phyloP scores from a whole-genome alignment of 2,329 filamentous ascomycete genomes.

The Lecanicillium sp. region DNA sequence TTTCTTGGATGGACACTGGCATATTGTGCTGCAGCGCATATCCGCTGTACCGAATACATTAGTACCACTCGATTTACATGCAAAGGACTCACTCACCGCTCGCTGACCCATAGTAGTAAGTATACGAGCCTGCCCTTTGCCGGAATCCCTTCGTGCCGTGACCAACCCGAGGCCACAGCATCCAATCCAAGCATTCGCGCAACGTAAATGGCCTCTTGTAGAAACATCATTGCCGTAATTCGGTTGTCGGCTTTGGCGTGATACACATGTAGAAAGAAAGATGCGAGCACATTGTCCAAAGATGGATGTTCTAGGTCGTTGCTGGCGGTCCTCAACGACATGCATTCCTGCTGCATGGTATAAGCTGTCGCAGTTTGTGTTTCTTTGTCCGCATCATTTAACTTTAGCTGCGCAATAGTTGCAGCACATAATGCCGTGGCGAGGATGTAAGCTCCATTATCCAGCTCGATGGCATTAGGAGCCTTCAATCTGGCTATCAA shows the following conservation, averaged over 20 bases:
- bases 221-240: background rate
- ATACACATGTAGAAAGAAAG: background rate
- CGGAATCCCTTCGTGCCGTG: background rate
- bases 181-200: background rate
- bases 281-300: background rate
- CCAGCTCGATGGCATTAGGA: background rate
- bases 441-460: background rate
- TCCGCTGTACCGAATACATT: background rate
- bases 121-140: background rate
- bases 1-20: background rate
- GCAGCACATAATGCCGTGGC: background rate
- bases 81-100: background rate
- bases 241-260: slow-evolving; percentile 1
- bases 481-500: background rate
- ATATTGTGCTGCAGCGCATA: slow-evolving; percentile 1
- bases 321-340: background rate
- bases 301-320: background rate
- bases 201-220: slow-evolving; percentile 1
- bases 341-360: background rate
- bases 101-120: background rate
- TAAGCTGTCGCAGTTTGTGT: background rate
- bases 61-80: background rate
- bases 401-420: background rate
- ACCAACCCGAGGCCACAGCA: too few relatives aligned
- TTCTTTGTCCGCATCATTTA: background rate